Evolutionary conservation across 352 stramenopile species (phyloP).

Genomic region (Peronosclerospora sorghi): DNA sequence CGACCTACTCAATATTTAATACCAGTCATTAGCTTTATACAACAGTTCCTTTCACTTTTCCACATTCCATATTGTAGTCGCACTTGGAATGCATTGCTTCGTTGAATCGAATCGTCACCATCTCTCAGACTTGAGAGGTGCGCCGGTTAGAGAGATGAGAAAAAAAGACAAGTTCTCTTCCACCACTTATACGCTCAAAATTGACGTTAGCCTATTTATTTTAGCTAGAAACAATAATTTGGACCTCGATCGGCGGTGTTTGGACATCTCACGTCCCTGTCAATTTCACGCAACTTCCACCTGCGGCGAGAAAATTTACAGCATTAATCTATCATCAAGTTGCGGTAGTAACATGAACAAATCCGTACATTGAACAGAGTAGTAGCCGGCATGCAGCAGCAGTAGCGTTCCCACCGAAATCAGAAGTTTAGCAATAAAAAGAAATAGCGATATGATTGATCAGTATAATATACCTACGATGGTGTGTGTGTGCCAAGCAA

Average conservation of each 20-base stretch:
- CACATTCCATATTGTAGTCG: conserved; percentile 1
- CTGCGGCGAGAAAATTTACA: conserved; percentile 16
- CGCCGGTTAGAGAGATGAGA: conserved; percentile 50
- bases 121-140: conserved; percentile 53
- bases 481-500: no score
- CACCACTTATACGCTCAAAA: conserved; percentile 25
- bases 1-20: conserved; percentile 30
- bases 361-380: conserved; percentile 67
- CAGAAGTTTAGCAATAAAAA: conserved; percentile 53
- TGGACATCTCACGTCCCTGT: conserved; percentile 60
- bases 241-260: conserved; percentile 51
- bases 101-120: conserved; percentile 67
- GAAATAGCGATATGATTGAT: conserved; percentile 29
- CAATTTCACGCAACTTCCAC: conserved; percentile 66
- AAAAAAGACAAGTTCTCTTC: conserved; percentile 63
- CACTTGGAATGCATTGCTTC: conserved; percentile 58
- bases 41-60: no score
- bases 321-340: background rate
- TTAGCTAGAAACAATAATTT: background rate
- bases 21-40: background rate
- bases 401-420: conserved; percentile 53
- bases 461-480: no score
- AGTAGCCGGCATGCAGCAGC: conserved; percentile 70
- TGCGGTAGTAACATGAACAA: background rate
- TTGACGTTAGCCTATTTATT: conserved; percentile 4